Percentiles rank a stretch among this genome's conserved stretches.
Evolutionary conservation across 1,284 basidiomycete species (phyloP).

Genomic region (Apiotrichum siamense): DNA sequence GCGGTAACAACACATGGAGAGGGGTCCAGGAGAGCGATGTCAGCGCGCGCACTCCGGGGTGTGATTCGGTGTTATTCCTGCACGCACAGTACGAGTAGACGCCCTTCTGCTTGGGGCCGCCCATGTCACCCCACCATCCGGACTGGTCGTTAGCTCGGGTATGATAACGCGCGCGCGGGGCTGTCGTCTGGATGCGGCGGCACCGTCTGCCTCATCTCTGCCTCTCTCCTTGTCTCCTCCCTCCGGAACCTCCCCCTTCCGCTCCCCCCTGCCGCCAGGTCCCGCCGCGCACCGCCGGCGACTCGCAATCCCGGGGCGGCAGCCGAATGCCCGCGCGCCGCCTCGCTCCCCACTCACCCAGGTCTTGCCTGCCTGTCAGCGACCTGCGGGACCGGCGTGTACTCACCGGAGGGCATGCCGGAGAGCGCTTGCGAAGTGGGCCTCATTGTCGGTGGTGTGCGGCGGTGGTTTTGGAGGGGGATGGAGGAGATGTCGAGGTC

Average conservation of each 20-base stretch:
- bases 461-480: slow-evolving; percentile 2
- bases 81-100: slow-evolving; percentile 72
- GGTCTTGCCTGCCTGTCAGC: slow-evolving; percentile 35
- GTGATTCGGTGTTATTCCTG: no score
- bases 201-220: neutral
- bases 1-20: neutral
- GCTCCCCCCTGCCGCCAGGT: neutral
- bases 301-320: neutral
- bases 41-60: neutral
- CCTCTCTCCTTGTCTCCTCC: neutral
- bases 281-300: neutral
- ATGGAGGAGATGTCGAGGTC: neutral
- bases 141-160: slow-evolving; percentile 51
- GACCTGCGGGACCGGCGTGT: slow-evolving; percentile 24
- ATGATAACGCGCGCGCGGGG: neutral
- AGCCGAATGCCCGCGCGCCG: no score
- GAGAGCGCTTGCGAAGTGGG: slow-evolving; percentile 33
- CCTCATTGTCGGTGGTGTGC: slow-evolving; percentile 54
- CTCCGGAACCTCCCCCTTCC: neutral
- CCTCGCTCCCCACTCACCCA: slow-evolving; percentile 21
- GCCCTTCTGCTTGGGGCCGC: slow-evolving; percentile 67
- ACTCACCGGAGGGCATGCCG: slow-evolving; percentile 67
- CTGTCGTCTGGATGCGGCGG: neutral
- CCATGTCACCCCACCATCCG: slow-evolving; percentile 86
- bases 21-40: neutral